Percentiles rank a stretch among this genome's conserved stretches.
These are phyloP conservation scores for Paracorniculantispora psalliotae DNA, from an alignment of 2,329 filamentous ascomycete species.

Conservation along the genomic window DNA sequence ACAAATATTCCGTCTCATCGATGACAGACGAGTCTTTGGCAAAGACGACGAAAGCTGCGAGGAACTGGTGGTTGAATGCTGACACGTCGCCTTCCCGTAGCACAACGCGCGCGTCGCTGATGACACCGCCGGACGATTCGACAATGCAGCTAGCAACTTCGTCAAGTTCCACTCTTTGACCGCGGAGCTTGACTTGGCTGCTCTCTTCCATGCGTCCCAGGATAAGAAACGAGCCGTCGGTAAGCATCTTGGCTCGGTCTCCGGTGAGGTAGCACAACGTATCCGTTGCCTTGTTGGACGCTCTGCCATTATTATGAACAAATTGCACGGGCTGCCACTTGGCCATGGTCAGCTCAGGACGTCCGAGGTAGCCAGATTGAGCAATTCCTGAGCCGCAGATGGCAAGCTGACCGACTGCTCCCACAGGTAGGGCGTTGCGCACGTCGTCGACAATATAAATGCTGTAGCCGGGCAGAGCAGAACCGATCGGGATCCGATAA, in stretches of 20 bases:
- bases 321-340: neutral
- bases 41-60: no score
- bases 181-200: constrained; percentile 39
- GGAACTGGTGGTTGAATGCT: constrained; percentile 5
- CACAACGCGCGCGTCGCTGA: no score
- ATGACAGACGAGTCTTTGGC: no score
- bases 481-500: neutral
- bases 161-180: constrained; percentile 38
- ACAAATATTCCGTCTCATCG: no score
- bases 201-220: constrained; percentile 33
- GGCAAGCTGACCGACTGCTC: constrained; percentile 27
- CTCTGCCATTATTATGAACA: neutral
- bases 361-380: constrained; percentile 34
- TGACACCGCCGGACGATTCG: neutral
- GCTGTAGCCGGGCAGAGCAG: constrained; percentile 21
- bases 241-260: constrained; percentile 27
- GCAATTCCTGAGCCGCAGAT: constrained; percentile 27
- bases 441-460: constrained; percentile 34
- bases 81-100: no score
- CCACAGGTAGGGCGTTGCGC: constrained; percentile 30
- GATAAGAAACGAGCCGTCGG: constrained; percentile 29
- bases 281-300: neutral
- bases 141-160: constrained; percentile 30
- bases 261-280: constrained; percentile 29
- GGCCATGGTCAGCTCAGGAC: constrained; percentile 16